phyloP scores from a whole-genome alignment of 148 eudicot species.

The Camellia granthamiana region DNA sequence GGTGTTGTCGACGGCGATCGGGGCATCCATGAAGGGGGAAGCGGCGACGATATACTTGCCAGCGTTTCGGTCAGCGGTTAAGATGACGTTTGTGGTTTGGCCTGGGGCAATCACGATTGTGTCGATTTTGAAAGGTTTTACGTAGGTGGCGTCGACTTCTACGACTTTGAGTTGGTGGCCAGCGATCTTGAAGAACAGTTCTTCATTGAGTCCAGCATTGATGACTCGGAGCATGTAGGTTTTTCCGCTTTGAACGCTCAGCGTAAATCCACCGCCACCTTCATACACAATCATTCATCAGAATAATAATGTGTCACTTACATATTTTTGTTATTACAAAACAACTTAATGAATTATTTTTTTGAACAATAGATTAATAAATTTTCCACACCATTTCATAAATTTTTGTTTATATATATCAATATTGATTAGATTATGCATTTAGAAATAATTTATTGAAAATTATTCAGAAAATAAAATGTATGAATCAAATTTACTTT shows the following conservation, averaged over 20 bases:
- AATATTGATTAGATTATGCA: no score
- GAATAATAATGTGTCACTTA: no score
- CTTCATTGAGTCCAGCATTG: slow-evolving; percentile 66
- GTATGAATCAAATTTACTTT: no score
- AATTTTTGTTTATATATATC: no score
- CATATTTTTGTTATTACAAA: no score
- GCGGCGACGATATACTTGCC: slow-evolving; percentile 43
- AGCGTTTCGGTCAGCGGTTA: slow-evolving; percentile 26
- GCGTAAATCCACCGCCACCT: slow-evolving; percentile 31
- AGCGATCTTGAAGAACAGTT: slow-evolving; percentile 57
- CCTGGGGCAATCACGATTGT: slow-evolving; percentile 48
- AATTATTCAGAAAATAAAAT: no score
- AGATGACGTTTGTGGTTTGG: slow-evolving; percentile 50
- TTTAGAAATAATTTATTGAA: no score
- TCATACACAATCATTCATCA: no score
- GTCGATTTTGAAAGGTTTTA: slow-evolving; percentile 50
- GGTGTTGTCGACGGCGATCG: slow-evolving; percentile 39
- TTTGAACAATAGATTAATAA: no score
- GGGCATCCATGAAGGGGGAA: slow-evolving; percentile 47
- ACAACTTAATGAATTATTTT: no score
- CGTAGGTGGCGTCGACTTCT: slow-evolving; percentile 57
- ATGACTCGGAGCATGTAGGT: slow-evolving; percentile 49
- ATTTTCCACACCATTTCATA: no score
- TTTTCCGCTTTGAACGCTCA: slow-evolving; percentile 41
- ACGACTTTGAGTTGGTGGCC: slow-evolving; percentile 49